Percentiles rank a stretch among this genome's conserved stretches.
These are phyloP conservation scores for Fraxinus cuspidata DNA, from an alignment of 257 asterid species.

Conservation along the genomic window DNA sequence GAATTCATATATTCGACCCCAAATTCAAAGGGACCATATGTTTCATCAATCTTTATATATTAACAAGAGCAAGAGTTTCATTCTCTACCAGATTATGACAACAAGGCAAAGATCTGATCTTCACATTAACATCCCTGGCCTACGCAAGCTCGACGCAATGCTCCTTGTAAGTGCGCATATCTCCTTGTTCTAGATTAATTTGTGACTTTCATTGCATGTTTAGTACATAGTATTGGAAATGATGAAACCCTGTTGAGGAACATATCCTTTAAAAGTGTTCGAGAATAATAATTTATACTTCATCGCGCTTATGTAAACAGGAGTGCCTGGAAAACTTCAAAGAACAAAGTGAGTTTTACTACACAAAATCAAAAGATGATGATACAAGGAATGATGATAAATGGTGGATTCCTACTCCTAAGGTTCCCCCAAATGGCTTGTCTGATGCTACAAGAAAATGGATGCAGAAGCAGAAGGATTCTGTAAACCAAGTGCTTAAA, in stretches of 20 bases:
- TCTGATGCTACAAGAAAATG: conserved; percentile 69
- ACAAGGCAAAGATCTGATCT: conserved; percentile 77
- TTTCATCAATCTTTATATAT: no score
- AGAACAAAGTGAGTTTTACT: conserved; percentile 71
- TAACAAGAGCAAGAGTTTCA: neutral
- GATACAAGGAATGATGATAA: conserved; percentile 54
- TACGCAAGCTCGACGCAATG: conserved; percentile 78
- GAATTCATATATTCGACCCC: no score
- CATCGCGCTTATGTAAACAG: conserved; percentile 35
- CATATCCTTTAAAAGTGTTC: neutral
- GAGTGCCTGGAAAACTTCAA: conserved; percentile 87
- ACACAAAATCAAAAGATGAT: conserved; percentile 41
- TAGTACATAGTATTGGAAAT: neutral
- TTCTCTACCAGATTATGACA: conserved; percentile 60
- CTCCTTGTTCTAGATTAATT: neutral
- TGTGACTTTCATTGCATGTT: neutral
- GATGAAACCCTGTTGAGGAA: neutral
- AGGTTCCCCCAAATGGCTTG: conserved; percentile 70
- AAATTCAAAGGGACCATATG: no score
- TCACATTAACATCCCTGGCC: conserved; percentile 81
- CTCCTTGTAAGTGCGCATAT: conserved; percentile 59
- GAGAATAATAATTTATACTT: neutral
- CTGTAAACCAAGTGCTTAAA: conserved; percentile 81
- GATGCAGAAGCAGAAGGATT: conserved; percentile 79
- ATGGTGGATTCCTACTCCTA: conserved; percentile 97